Conservation (phyloP, 306 rosid species). For the Prunus kanzakura region DNA sequence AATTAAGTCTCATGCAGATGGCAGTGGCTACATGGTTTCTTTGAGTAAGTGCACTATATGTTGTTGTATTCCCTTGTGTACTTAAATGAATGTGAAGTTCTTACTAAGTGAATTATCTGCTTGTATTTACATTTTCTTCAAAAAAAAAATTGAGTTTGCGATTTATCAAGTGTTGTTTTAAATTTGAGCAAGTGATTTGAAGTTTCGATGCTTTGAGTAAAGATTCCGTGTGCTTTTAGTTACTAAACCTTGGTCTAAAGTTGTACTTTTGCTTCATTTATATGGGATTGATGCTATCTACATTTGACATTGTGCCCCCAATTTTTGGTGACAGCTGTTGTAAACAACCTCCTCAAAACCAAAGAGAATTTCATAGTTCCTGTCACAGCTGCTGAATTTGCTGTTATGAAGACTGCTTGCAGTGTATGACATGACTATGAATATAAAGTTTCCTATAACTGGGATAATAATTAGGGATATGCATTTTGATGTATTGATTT, state of each 20-base stretch:
- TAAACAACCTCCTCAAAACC: constrained; percentile 52
- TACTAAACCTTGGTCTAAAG: background rate
- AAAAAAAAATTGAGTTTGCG: background rate
- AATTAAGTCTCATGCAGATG: constrained; percentile 63
- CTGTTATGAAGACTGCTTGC: constrained; percentile 93
- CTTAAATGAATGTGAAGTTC: background rate
- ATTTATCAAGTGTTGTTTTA: background rate
- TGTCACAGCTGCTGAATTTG: constrained; percentile 74
- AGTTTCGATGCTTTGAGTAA: background rate
- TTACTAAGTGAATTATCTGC: background rate
- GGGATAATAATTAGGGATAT: background rate
- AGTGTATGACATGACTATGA: constrained; percentile 52
- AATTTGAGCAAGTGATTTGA: background rate
- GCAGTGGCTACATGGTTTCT: constrained; percentile 70
- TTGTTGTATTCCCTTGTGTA: background rate
- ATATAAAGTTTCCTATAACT: background rate
- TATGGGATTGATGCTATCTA: background rate
- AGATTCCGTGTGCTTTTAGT: background rate
- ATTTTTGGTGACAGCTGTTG: constrained; percentile 57
- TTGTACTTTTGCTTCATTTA: background rate
- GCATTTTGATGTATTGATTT: background rate
- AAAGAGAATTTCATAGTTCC: constrained; percentile 65
- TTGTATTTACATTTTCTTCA: background rate
- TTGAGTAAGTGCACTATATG: constrained; percentile 57
- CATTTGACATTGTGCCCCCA: background rate